Evolutionary conservation across 768 basidiomycete species (phyloP), one percentile per base, ranked within the genome.

Genomic region (Lentinula sp.): DNA sequence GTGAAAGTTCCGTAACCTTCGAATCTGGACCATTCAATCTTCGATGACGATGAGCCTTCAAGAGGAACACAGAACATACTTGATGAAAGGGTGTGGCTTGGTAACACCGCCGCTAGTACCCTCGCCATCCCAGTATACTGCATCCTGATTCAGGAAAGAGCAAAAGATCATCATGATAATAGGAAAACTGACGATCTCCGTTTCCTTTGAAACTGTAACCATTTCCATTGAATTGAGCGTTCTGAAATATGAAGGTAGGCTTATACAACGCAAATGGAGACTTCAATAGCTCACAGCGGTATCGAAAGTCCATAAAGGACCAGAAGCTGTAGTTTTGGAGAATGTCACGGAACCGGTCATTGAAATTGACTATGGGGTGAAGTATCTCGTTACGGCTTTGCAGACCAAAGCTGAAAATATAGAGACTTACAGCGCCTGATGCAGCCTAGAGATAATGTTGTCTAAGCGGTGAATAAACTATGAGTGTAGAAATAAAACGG

Each of bases 121-220:
- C 5, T 15, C 10, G n/a, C 72, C 70, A 8, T 74, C 73, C 73
- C 61, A 62, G 57, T 62, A 62, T 4, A 45, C 53, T 39, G 34
- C 4, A 9, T 28, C 28, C 28, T 28, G 28, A 28, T 28, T 28
- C 28, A 28, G 28, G 28, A 28, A 28, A 28, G 28, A 28, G 28
- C 28, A 48, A 9, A 48, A 4, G 32, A 7, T 18, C n/a, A 11
- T 48, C 8, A 15, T n/a, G 58, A 23, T 28, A n/a, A 21, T 37
- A 43, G 21, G n/a, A 45, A 49, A 28, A 56, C 55, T 4, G 8
- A 40, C 56, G 42, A 42, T 23, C 18, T 28, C 45, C 49, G 40
- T 53, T 60, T 13, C 48, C 49, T 11, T 52, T 52, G 40, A 60
- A 54, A n/a, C 45, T 51, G 32, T 11, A 39, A 21, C 49, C 59